phyloP scores from a whole-genome alignment of 2,329 filamentous ascomycete genomes.

The Hysterium pulicare region DNA sequence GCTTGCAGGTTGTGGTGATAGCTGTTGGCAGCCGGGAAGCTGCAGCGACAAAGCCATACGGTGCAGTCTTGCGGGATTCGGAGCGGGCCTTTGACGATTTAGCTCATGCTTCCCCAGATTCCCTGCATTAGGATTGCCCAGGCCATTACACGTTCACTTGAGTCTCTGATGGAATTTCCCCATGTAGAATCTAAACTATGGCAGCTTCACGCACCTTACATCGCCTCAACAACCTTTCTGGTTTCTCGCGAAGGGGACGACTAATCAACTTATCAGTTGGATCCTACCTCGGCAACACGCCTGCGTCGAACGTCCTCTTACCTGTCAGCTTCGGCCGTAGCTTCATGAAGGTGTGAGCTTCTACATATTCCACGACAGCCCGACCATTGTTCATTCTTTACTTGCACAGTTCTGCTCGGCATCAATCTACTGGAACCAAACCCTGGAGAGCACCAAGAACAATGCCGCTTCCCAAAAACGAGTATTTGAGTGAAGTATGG shows the following conservation, averaged over 20 bases:
- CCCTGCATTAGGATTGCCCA: too few relatives aligned
- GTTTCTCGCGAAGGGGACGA: conserved; percentile 3
- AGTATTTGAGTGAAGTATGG: conserved; percentile 82
- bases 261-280: conserved; percentile 3
- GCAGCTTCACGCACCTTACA: neutral
- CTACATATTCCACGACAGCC: neutral
- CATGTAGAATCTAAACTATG: neutral
- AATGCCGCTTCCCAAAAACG: conserved; percentile 68
- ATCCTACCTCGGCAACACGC: conserved; percentile 9
- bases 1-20: neutral
- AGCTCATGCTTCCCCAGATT: too few relatives aligned
- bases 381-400: conserved; percentile 1
- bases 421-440: conserved; percentile 6
- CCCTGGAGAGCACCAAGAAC: conserved; percentile 21
- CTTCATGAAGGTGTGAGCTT: conserved; percentile 5
- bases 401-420: conserved; percentile 3
- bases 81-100: too few relatives aligned
- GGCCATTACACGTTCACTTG: too few relatives aligned
- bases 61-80: too few relatives aligned
- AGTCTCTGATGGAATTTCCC: too few relatives aligned
- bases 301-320: conserved; percentile 1
- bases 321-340: conserved; percentile 6
- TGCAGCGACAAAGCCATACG: too few relatives aligned
- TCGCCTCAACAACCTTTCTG: conserved; percentile 2
- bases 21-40: too few relatives aligned